Evolutionary conservation across 2,329 filamentous ascomycete species (phyloP), one percentile per base, ranked within the genome.

Genomic region (Aspergillus felis): DNA sequence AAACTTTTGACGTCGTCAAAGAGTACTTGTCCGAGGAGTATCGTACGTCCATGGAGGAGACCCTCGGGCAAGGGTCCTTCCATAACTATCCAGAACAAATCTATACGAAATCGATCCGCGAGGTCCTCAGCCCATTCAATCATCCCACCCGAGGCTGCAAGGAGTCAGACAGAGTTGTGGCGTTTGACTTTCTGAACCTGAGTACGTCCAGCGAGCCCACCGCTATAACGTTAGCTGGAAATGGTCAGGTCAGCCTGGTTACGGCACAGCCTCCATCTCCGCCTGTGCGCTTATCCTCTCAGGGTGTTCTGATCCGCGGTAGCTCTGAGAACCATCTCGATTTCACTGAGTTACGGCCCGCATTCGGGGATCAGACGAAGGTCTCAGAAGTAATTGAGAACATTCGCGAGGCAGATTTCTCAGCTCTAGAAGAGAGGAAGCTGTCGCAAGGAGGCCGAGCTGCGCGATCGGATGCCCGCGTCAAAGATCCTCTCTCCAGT

Each of bases 171-270:
- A 76, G 81, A 20, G 72, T 85, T 20, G 80, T 86, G 17, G 82
- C 83, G 0, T 87, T 86, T 63, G 85, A 87, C 62, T 87, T 85
- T 69, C 76, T 85, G 57, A 79, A 79, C 50, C 68, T 78, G 47
- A 76, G 74, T 38, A 72, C 72, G 14, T 74, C 75, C 4, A 70
- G 74, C n/a, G 79, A 81, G 44, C 79, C 83, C 46, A 79, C 77
- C 59, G 76, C 82, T 27, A 71, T 87, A 52, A 78, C 79, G 2
- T 70, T 87, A 3, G 74, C 81, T 51, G 78, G 80, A 3, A 79
- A 81, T 62, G 79, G 81, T 4, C 72, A 77, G 24, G 73, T 86
- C 3, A 77, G 79, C 38, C 71, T 84, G 6, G 63, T 81, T 32
- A 80, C 78, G 29, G 72, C 81, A 20, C 80, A 80, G 27, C 66